Base-by-base conservation (phyloP, 2,329 filamentous ascomycete species). In the Grosmannia penicillata region DNA sequence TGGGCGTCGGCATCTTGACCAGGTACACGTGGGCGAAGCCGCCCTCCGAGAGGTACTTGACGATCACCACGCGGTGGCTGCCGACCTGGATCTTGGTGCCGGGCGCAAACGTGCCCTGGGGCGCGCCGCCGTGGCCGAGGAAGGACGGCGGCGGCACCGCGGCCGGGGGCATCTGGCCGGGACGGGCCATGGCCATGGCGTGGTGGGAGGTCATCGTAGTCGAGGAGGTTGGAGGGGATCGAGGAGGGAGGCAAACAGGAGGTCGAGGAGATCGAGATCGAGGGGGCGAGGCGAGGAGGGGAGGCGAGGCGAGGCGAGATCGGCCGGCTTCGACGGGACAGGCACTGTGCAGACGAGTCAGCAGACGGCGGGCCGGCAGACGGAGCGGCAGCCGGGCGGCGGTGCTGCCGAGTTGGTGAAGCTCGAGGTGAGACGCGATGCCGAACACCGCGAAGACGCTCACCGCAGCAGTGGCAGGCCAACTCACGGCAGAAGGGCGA, bases 1-100 rank as follows among this genome's bases (percentile, higher is more conserved):
- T 66, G 40, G 83, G 70, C 48, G 78, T 72, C 25, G 85, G 77
- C 43, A 96, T 66, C 57, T 82, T 85, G 55, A 96, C 91, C 36
- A 96, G 78, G 62, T 98, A 98, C 53, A 98, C 91, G 60, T 98
- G 91, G 51, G 91, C 91, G 55, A 98, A 98, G 29, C 91, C 91
- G 49, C 91, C 91, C 63, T 98, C 91, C 45, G 91, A 96, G 35
- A 98, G 78, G 61, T 98, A 98, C 58, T 89, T 91, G 55, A 95
- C 86, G 49, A 98, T 93, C 37, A 93, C 73, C 43, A 96, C 87
- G 47, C 86, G 79, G 58, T 98, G 91, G 56, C 72, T 75, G 55
- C 91, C 91, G 40, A 95, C 85, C 56, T 94, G 87, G 52, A 98
- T 93, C 68, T 96, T 95, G 46, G 91, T 98, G 31, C 89, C 89